phyloP scores from a whole-genome alignment of 257 asterid genomes.

The Penstemon barbatus region DNA sequence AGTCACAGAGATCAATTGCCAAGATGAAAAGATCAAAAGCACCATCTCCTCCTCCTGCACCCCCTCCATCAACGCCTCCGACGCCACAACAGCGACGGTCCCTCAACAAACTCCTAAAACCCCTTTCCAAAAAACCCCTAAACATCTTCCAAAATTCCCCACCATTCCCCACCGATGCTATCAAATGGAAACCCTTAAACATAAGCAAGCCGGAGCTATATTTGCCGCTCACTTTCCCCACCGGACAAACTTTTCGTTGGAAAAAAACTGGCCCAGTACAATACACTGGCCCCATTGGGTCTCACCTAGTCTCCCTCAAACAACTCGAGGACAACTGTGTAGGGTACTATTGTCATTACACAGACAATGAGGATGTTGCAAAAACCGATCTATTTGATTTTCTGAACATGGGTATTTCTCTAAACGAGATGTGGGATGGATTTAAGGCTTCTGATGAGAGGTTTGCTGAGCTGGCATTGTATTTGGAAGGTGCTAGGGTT shows the following conservation, averaged over 20 bases:
- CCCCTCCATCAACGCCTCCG: slow-evolving; percentile 41
- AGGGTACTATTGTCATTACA: slow-evolving; percentile 53
- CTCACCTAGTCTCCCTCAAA: slow-evolving; percentile 74
- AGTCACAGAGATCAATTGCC: too few species aligned
- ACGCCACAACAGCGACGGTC: slow-evolving; percentile 37
- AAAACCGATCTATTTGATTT: slow-evolving; percentile 60
- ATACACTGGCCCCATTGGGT: slow-evolving; percentile 74
- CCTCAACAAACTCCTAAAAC: slow-evolving; percentile 33
- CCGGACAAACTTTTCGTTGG: slow-evolving; percentile 97
- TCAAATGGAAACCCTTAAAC: slow-evolving; percentile 61
- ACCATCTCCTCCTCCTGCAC: slow-evolving; percentile 32
- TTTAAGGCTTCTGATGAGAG: slow-evolving; percentile 72
- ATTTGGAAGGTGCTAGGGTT: slow-evolving; percentile 90
- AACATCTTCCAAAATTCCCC: slow-evolving; percentile 43
- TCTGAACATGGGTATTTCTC: slow-evolving; percentile 69
- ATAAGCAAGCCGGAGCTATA: slow-evolving; percentile 69
- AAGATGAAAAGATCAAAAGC: slow-evolving; percentile 41
- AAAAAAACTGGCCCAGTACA: slow-evolving; percentile 70
- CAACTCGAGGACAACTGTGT: slow-evolving; percentile 63
- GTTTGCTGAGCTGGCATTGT: slow-evolving; percentile 66
- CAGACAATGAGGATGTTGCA: slow-evolving; percentile 40
- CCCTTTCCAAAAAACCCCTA: slow-evolving; percentile 45
- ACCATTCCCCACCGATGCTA: slow-evolving; percentile 29
- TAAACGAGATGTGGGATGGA: slow-evolving; percentile 66
- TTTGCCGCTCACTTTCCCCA: slow-evolving; percentile 91